Evolutionary conservation across 2,329 filamentous ascomycete genomes (phyloP).

Genomic region (Alternaria longipes): DNA sequence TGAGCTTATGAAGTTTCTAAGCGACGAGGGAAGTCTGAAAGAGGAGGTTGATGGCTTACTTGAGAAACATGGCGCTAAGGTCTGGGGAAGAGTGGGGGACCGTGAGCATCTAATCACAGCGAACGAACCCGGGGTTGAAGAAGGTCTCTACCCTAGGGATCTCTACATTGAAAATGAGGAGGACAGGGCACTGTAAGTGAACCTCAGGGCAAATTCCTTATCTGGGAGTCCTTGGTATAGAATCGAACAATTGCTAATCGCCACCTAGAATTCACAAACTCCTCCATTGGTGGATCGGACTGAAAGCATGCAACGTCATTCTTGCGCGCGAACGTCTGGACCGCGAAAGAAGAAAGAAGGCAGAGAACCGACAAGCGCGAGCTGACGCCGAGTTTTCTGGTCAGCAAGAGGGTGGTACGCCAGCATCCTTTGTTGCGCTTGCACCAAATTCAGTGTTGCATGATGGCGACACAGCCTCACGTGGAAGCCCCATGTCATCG

Average conservation of each 20-base stretch:
- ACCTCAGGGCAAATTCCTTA: not conserved
- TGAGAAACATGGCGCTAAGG: slow-evolving; percentile 43
- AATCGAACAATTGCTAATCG: slow-evolving; percentile 19
- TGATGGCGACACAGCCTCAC: slow-evolving; percentile 36
- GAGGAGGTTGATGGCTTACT: slow-evolving; percentile 42
- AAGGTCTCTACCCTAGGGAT: slow-evolving; percentile 43
- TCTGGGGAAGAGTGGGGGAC: slow-evolving; percentile 44
- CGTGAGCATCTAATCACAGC: slow-evolving; percentile 46
- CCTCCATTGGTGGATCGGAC: slow-evolving; percentile 50
- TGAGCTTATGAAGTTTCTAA: slow-evolving; percentile 41
- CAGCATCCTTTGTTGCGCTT: slow-evolving; percentile 42
- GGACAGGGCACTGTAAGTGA: slow-evolving; percentile 42
- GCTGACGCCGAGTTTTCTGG: slow-evolving; percentile 36
- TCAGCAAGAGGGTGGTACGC: slow-evolving; percentile 32
- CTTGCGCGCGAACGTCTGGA: slow-evolving; percentile 47
- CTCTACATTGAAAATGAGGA: slow-evolving; percentile 45
- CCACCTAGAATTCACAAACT: slow-evolving; percentile 42
- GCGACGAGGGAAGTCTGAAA: slow-evolving; percentile 41
- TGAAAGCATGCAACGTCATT: slow-evolving; percentile 50
- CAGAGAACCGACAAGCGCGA: slow-evolving; percentile 42
- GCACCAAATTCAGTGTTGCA: slow-evolving; percentile 40
- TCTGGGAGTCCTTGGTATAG: not conserved
- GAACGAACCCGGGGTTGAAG: slow-evolving; percentile 44
- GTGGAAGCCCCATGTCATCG: slow-evolving; percentile 38
- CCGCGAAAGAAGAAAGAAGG: slow-evolving; percentile 48